A percentile compares a stretch with the other conserved stretches of the same genome.
phyloP scores from a whole-genome alignment of 345 rosid species.

The Litchi chinensis region DNA sequence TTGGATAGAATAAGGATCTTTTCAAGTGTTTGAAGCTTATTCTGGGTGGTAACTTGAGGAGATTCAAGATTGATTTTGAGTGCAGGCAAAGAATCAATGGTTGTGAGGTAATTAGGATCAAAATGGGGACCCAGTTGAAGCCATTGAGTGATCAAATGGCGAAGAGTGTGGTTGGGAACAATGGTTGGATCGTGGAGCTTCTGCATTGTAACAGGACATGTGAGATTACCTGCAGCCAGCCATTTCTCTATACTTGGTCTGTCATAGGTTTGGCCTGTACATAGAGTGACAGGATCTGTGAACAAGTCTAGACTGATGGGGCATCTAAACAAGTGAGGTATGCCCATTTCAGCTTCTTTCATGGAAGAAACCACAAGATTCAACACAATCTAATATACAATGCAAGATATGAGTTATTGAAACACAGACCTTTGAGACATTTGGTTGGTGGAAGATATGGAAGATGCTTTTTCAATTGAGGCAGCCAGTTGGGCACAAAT shows the following conservation, averaged over 20 bases:
- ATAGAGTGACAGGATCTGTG: constrained; percentile 69
- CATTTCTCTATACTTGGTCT: constrained; percentile 65
- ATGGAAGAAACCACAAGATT: constrained; percentile 12
- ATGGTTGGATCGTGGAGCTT: constrained; percentile 56
- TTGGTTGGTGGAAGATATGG: no score
- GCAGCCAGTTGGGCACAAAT: no score
- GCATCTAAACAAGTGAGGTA: constrained; percentile 64
- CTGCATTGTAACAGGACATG: constrained; percentile 82
- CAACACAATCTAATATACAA: no score
- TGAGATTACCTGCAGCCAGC: constrained; percentile 61
- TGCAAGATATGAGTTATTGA: no score
- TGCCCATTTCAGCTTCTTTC: constrained; percentile 35
- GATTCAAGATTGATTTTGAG: constrained; percentile 48
- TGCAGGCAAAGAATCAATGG: constrained; percentile 29
- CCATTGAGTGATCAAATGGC: constrained; percentile 64
- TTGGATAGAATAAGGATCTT: constrained; percentile 25
- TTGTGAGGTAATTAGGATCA: constrained; percentile 24
- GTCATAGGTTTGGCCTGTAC: constrained; percentile 78
- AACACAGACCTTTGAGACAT: no score
- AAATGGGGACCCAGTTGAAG: constrained; percentile 32
- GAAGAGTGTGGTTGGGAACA: constrained; percentile 69
- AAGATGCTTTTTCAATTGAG: no score
- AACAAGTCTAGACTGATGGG: constrained; percentile 70
- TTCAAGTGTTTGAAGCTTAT: constrained; percentile 37
- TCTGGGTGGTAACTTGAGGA: constrained; percentile 23